phyloP scores from a whole-genome alignment of 805 yeast species.

The Metschnikowia continentalis region DNA sequence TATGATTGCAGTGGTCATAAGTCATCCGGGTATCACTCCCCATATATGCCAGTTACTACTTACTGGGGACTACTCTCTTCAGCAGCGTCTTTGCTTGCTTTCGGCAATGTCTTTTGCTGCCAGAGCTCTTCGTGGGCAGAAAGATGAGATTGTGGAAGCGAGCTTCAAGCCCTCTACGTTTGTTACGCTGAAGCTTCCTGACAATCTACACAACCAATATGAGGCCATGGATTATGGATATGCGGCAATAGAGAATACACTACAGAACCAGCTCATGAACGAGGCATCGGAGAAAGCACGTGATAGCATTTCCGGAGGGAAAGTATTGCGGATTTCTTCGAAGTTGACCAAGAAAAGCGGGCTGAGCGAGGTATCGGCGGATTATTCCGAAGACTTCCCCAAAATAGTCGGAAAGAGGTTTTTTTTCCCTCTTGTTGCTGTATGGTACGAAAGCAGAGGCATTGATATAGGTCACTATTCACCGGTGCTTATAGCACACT shows the following conservation, averaged over 20 bases:
- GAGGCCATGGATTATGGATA: conserved; percentile 21
- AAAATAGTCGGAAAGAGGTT: conserved; percentile 39
- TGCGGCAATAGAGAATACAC: conserved; percentile 12
- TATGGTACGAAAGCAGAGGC: conserved; percentile 49
- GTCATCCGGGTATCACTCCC: conserved; percentile 42
- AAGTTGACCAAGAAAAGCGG: conserved; percentile 21
- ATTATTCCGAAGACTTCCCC: conserved; percentile 29
- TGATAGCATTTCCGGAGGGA: conserved; percentile 36
- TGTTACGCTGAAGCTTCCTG: conserved; percentile 44
- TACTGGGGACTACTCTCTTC: conserved; percentile 76
- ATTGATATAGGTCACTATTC: conserved; percentile 52
- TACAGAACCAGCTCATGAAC: conserved; percentile 34
- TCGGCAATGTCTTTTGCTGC: conserved; percentile 69
- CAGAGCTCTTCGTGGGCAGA: conserved; percentile 62
- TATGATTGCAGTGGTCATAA: conserved; percentile 59
- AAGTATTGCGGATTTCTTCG: conserved; percentile 40
- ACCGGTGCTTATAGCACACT: conserved; percentile 53
- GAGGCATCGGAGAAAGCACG: conserved; percentile 29
- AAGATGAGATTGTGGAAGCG: conserved; percentile 44
- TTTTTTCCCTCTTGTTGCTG: conserved; percentile 51
- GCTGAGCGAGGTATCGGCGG: conserved; percentile 10
- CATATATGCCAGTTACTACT: conserved; percentile 47
- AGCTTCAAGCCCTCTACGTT: conserved; percentile 29
- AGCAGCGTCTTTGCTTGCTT: conserved; percentile 66
- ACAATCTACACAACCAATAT: conserved; percentile 43